These are phyloP conservation scores for Annulohypoxylon truncatum DNA, from an alignment of 2,329 filamentous ascomycete species.

Conservation along the genomic window DNA sequence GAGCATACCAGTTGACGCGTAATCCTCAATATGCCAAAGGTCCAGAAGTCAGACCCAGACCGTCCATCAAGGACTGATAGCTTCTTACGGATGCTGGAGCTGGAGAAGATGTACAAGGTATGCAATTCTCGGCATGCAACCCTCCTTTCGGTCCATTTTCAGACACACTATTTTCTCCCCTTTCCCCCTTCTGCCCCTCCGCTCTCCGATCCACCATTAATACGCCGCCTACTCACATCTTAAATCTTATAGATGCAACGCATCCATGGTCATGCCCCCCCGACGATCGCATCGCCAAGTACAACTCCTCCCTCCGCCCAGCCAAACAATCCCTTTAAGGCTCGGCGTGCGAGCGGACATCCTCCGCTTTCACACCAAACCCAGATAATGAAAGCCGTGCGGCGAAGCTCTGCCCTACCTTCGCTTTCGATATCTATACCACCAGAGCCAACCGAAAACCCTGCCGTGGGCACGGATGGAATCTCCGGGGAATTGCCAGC, in stretches of 20 bases:
- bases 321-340: slow-evolving; percentile 47
- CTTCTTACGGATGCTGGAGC: slow-evolving; percentile 69
- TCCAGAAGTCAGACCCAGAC: slow-evolving; percentile 45
- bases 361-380: slow-evolving; percentile 50
- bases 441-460: slow-evolving; percentile 41
- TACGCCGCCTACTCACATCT: slow-evolving; percentile 45
- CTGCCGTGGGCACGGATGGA: slow-evolving; percentile 37
- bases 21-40: slow-evolving; percentile 51
- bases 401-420: slow-evolving; percentile 48
- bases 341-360: slow-evolving; percentile 49
- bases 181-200: slow-evolving; percentile 41
- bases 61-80: slow-evolving; percentile 57
- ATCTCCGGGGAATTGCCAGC: slow-evolving; percentile 33
- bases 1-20: slow-evolving; percentile 43
- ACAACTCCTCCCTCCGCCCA: slow-evolving; percentile 46
- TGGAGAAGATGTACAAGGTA: slow-evolving; percentile 70
- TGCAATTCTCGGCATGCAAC: slow-evolving; percentile 50
- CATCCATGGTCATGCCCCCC: slow-evolving; percentile 50
- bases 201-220: slow-evolving; percentile 45
- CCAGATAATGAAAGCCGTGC: slow-evolving; percentile 52
- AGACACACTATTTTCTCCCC: slow-evolving; percentile 30
- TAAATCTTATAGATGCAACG: slow-evolving; percentile 52
- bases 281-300: slow-evolving; percentile 45
- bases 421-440: slow-evolving; percentile 51
- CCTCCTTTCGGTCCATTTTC: slow-evolving; percentile 38